Base-by-base conservation (phyloP, 148 eudicot species). In the Camellia granthamiana region DNA sequence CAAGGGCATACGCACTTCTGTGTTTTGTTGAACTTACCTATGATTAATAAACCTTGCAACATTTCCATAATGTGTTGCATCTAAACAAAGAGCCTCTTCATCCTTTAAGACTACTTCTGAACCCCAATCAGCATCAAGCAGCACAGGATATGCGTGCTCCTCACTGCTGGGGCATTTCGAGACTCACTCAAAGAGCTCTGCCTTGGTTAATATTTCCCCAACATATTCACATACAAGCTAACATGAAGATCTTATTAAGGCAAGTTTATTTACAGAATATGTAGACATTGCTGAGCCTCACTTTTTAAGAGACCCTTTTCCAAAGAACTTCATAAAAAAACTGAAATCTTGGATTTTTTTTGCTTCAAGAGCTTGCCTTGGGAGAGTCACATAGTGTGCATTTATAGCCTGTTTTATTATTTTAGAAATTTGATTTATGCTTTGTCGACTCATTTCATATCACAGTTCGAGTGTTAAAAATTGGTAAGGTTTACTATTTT, bases 21-120 rank as follows among this genome's bases (percentile, higher is more conserved):
- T 16, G 44, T 77, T 47, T 41, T 15, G 8, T 56, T 42, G 30
- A 30, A 49, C 16, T 54, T 87, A 93, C 98, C 97, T 89, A 73
- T 95, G 98, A 79, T 93, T 95, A 54, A 95, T 86, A 83, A 95
- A 93, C 88, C 98, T 89, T 38, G 94, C 90, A 72, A 89, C 92
- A 86, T 95, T 95, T 21, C 96, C 98, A 79, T 87, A 91, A 75
- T 65, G 69, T 62, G 92, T 87, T 54, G 94, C 93, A 88, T 95
- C 98, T 84, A 93, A 81, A 81, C 94, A 93, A 69, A 95, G 96
- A 52, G 97, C 88, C 59, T 93, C 88, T 68, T 89, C 88, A 84
- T 90, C 92, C 82, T 90, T 88, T 38, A 90, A 74, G 51, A 81
- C 86, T 55, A 88, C 85, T 74, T 84, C 91, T 72, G 88, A 82